These are phyloP conservation scores for Penicillium sp. DNA, from an alignment of 2,329 filamentous ascomycete genomes.

Conservation along the genomic window DNA sequence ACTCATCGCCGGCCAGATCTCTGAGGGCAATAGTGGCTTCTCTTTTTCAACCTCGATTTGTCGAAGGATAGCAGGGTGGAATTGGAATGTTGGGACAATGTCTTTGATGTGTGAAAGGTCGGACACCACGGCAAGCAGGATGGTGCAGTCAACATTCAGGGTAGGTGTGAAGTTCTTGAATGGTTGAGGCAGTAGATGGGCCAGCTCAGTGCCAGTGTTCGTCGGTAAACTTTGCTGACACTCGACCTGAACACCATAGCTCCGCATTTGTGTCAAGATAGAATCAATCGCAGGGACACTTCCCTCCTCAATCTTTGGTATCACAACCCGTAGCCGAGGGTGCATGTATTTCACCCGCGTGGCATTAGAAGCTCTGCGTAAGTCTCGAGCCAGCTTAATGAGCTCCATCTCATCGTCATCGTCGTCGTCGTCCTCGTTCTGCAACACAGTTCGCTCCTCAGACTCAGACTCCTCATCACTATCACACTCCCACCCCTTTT, in stretches of 20 bases:
- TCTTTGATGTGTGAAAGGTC: slow-evolving; percentile 65
- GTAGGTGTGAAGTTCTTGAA: slow-evolving; percentile 45
- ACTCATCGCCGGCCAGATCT: slow-evolving; percentile 64
- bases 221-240: slow-evolving; percentile 31
- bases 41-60: slow-evolving; percentile 67
- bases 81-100: slow-evolving; percentile 50
- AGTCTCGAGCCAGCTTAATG: slow-evolving; percentile 60
- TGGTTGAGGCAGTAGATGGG: slow-evolving; percentile 41
- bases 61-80: slow-evolving; percentile 61
- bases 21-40: slow-evolving; percentile 60
- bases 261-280: slow-evolving; percentile 58
- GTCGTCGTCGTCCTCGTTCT: slow-evolving; percentile 35
- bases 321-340: slow-evolving; percentile 61
- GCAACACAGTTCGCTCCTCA: slow-evolving; percentile 27
- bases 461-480: slow-evolving; percentile 42
- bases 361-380: slow-evolving; percentile 58
- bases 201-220: slow-evolving; percentile 24
- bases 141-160: slow-evolving; percentile 58
- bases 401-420: slow-evolving; percentile 61
- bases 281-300: slow-evolving; percentile 56
- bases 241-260: slow-evolving; percentile 48
- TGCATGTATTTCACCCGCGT: slow-evolving; percentile 61
- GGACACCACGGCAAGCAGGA: slow-evolving; percentile 71
- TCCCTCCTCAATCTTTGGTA: slow-evolving; percentile 59
- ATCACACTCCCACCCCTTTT: slow-evolving; percentile 62